These are phyloP conservation scores for Closterium sp. DNA, from an alignment of 139 green algal genomes.

Conservation along the genomic window DNA sequence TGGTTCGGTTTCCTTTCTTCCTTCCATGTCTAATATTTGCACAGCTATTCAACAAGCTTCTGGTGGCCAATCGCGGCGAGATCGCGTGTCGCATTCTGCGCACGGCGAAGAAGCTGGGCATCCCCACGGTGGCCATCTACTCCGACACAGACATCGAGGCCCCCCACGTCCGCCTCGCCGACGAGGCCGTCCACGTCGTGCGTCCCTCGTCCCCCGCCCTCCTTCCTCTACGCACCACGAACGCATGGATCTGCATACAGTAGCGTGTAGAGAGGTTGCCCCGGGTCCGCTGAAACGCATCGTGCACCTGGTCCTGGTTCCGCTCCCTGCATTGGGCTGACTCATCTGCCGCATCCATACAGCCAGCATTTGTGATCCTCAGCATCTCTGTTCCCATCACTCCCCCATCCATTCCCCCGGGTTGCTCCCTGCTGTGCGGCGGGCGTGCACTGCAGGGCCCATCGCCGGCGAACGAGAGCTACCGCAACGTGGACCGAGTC, in stretches of 20 bases:
- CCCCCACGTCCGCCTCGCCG: slow-evolving; percentile 63
- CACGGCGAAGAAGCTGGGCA: slow-evolving; percentile 75
- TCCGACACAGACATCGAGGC: slow-evolving; percentile 67
- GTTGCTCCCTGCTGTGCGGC: background rate
- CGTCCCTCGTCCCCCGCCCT: background rate
- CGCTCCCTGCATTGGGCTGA: background rate
- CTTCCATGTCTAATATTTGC: background rate
- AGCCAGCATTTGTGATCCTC: background rate
- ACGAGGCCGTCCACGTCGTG: slow-evolving; percentile 72
- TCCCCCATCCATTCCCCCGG: no score
- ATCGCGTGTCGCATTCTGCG: slow-evolving; percentile 84
- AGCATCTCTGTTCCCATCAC: background rate
- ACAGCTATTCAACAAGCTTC: slow-evolving; percentile 52
- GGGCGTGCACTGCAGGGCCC: slow-evolving; percentile 50
- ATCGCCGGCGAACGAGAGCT: slow-evolving; percentile 67
- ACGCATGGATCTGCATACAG: background rate
- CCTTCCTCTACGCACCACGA: background rate
- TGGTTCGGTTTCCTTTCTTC: background rate
- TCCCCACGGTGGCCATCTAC: slow-evolving; percentile 82
- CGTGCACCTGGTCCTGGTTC: background rate
- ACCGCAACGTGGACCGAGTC: slow-evolving; percentile 71
- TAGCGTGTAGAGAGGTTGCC: background rate
- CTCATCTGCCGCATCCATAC: no score
- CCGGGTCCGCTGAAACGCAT: background rate
- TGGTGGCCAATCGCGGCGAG: slow-evolving; percentile 86